A percentile compares a stretch with the other conserved stretches of the same genome.
phyloP scores from a whole-genome alignment of 352 stramenopile genomes.

The Globisporangium apiculatum region DNA sequence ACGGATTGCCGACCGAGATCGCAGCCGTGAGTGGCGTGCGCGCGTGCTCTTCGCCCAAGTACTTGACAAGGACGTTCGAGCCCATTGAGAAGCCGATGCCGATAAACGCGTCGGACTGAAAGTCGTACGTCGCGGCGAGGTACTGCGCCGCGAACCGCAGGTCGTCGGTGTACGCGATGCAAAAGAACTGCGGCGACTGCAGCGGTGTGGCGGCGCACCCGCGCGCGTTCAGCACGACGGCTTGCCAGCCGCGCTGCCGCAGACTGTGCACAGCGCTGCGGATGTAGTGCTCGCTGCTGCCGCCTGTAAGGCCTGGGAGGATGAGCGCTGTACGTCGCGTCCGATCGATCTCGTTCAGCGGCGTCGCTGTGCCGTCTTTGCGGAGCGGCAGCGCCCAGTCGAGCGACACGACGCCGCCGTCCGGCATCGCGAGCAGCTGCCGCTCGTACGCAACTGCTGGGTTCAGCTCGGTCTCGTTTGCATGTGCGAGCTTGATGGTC shows the following conservation, averaged over 20 bases:
- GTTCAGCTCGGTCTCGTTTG: conserved; percentile 20
- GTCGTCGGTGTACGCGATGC: conserved; percentile 61
- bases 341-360: conserved; percentile 22
- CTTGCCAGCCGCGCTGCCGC: conserved; percentile 44
- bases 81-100: conserved; percentile 66
- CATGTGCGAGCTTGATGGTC: conserved; percentile 38
- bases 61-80: conserved; percentile 72
- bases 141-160: conserved; percentile 37
- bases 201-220: conserved; percentile 58
- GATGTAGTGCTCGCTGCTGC: conserved; percentile 65
- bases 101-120: conserved; percentile 29
- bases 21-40: conserved; percentile 27
- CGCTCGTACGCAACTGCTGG: conserved; percentile 41
- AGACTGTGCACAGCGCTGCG: conserved; percentile 33
- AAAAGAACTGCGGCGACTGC: conserved; percentile 55
- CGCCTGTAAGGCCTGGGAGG: conserved; percentile 50
- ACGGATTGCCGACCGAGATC: conserved; percentile 67
- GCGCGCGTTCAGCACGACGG: conserved; percentile 68
- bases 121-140: conserved; percentile 32
- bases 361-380: conserved; percentile 7
- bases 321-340: conserved; percentile 36
- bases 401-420: conserved; percentile 61
- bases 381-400: conserved; percentile 46
- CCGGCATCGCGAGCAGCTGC: conserved; percentile 49
- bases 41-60: conserved; percentile 48